Conservation (phyloP, 2,329 filamentous ascomycete genomes). For the Diplodia corticola region DNA sequence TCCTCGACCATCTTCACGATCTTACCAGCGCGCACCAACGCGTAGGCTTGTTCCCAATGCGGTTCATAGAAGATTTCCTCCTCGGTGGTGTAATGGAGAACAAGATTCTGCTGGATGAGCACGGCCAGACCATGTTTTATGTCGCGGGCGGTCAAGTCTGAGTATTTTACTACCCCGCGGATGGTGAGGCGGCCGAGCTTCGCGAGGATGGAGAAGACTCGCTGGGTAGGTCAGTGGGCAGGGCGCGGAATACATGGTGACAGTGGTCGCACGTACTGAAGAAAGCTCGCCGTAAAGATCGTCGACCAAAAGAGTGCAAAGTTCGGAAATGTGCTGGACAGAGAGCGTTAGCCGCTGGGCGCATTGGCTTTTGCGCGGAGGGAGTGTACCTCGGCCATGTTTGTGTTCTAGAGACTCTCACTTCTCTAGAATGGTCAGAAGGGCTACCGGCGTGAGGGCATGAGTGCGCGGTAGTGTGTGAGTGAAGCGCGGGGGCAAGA, state of each 20-base stretch:
- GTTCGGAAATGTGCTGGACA: conserved; percentile 75
- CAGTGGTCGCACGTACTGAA: conserved; percentile 65
- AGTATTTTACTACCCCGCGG: conserved; percentile 67
- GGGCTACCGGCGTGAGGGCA: conserved; percentile 19
- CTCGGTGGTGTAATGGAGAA: conserved; percentile 68
- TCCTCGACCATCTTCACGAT: conserved; percentile 74
- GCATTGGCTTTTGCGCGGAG: not conserved
- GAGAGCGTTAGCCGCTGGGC: conserved; percentile 13
- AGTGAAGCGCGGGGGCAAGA: conserved; percentile 1
- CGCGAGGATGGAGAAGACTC: conserved; percentile 78
- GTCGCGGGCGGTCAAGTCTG: conserved; percentile 71
- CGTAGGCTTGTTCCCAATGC: conserved; percentile 77
- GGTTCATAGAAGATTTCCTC: conserved; percentile 79
- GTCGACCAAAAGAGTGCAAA: conserved; percentile 85
- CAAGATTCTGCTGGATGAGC: conserved; percentile 83
- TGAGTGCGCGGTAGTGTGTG: conserved; percentile 13
- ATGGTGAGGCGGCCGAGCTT: conserved; percentile 76
- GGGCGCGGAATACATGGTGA: not conserved
- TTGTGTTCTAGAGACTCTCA: conserved; percentile 23
- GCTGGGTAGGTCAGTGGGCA: conserved; percentile 51
- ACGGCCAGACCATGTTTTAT: conserved; percentile 79
- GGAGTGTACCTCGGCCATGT: conserved; percentile 20
- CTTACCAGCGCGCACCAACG: conserved; percentile 76
- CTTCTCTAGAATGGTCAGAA: conserved; percentile 21
- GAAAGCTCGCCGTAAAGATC: conserved; percentile 90